phyloP scores from a whole-genome alignment of 495 filamentous ascomycete species.

The Penicillium manginii region DNA sequence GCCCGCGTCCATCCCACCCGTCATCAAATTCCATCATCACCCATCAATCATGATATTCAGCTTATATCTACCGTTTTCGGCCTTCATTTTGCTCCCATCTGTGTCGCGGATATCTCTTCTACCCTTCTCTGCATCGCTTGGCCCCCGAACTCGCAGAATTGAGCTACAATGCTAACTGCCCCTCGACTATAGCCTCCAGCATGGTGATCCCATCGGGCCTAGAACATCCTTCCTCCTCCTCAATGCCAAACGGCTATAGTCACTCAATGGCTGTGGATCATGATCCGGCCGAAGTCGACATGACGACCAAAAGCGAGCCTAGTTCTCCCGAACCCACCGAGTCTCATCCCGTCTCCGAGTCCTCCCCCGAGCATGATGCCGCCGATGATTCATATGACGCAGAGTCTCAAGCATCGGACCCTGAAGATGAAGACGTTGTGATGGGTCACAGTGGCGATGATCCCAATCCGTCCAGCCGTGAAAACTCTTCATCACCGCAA shows the following conservation, averaged over 20 bases:
- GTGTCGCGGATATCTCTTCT: constrained; percentile 44
- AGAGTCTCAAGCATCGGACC: constrained; percentile 42
- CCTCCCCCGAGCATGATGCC: constrained; percentile 63
- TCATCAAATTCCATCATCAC: constrained; percentile 47
- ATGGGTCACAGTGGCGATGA: constrained; percentile 65
- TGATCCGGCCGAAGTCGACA: constrained; percentile 39
- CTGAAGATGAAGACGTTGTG: constrained; percentile 80
- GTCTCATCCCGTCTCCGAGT: constrained; percentile 47
- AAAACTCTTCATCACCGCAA: constrained; percentile 69
- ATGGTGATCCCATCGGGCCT: constrained; percentile 57
- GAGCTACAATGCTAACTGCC: constrained; percentile 54
- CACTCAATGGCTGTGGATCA: constrained; percentile 43
- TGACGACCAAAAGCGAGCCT: constrained; percentile 52
- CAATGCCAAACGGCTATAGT: constrained; percentile 53
- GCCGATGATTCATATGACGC: constrained; percentile 59
- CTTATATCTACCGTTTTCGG: constrained; percentile 28
- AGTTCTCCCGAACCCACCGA: constrained; percentile 55
- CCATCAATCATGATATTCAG: constrained; percentile 45
- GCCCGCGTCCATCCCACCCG: constrained; percentile 44
- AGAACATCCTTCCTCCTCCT: constrained; percentile 44
- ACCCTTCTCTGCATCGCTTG: constrained; percentile 25
- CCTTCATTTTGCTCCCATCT: constrained; percentile 29
- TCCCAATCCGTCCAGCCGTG: constrained; percentile 50
- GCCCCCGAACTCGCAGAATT: constrained; percentile 20
- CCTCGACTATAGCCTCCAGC: constrained; percentile 49